These are phyloP conservation scores for Cyclocybe cylindracea DNA, from an alignment of 768 basidiomycete genomes.

Conservation along the genomic window DNA sequence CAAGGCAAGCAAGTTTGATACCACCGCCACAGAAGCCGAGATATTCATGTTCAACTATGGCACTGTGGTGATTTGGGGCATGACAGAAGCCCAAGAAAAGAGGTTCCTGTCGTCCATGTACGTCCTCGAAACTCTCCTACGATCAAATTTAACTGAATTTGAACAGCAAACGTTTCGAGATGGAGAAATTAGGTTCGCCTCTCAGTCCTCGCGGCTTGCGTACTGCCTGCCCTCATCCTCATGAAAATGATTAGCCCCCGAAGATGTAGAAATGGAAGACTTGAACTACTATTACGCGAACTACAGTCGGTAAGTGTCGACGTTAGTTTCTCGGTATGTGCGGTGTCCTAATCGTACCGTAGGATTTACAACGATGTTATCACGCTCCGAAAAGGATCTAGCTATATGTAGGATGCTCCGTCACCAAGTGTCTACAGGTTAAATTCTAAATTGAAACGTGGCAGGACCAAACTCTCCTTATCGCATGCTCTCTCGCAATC, in stretches of 20 bases:
- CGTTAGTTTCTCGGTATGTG: not conserved
- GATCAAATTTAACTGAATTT: conserved; percentile 14
- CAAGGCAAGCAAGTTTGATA: conserved; percentile 69
- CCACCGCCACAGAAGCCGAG: conserved; percentile 72
- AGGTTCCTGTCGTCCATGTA: conserved; percentile 90
- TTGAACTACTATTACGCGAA: conserved; percentile 96
- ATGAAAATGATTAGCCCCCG: conserved; percentile 54
- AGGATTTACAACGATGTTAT: conserved; percentile 99
- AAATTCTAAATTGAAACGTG: conserved; percentile 8
- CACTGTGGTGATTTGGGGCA: conserved; percentile 96
- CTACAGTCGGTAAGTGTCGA: conserved; percentile 75
- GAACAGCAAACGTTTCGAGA: conserved; percentile 87
- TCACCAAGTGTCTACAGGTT: conserved; percentile 6
- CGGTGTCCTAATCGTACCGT: conserved; percentile 1
- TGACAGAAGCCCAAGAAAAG: conserved; percentile 92
- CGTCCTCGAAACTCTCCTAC: conserved; percentile 28
- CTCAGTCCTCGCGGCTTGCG: not conserved
- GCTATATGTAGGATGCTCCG: conserved; percentile 76
- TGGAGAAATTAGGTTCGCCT: conserved; percentile 73
- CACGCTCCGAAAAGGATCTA: conserved; percentile 89
- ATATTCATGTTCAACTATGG: conserved; percentile 95
- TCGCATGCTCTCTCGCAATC: conserved; percentile 96
- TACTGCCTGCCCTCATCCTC: too few relatives aligned
- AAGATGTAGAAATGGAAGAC: conserved; percentile 95
- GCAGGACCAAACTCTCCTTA: conserved; percentile 92